phyloP scores from a whole-genome alignment of 1,284 basidiomycete species.

The Earliella scabrosa region DNA sequence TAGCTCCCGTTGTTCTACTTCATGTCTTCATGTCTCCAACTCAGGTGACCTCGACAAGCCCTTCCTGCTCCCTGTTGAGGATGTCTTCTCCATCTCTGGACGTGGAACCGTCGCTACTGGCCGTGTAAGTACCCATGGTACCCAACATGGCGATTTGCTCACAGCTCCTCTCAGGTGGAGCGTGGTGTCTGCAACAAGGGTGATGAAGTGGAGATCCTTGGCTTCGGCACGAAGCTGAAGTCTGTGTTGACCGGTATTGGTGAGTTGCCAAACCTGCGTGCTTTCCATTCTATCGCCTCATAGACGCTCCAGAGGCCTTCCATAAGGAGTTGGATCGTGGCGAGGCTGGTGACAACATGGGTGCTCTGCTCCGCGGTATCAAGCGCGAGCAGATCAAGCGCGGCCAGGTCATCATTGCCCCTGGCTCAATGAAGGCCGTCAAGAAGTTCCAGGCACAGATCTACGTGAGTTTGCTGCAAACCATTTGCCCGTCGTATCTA shows the following conservation, averaged over 20 bases:
- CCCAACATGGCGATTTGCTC: not conserved
- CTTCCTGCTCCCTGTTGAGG: constrained; percentile 97
- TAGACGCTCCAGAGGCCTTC: constrained; percentile 83
- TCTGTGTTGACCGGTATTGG: constrained; percentile 96
- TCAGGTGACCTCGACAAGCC: constrained; percentile 96
- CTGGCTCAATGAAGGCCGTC: constrained; percentile 92
- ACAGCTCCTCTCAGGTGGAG: constrained; percentile 69
- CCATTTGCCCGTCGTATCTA: too few relatives aligned
- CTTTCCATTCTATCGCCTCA: not conserved
- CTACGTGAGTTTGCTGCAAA: constrained; percentile 59
- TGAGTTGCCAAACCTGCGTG: constrained; percentile 38
- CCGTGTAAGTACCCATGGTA: constrained; percentile 55
- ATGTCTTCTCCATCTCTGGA: constrained; percentile 98
- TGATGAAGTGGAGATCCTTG: constrained; percentile 93
- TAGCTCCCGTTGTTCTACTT: not conserved
- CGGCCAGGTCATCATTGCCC: constrained; percentile 90
- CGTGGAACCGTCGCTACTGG: constrained; percentile 99
- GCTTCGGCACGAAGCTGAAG: constrained; percentile 85
- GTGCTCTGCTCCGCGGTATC: constrained; percentile 94
- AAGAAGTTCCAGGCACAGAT: constrained; percentile 95
- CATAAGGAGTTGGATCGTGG: constrained; percentile 99
- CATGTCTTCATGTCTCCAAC: not conserved
- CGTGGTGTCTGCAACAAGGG: constrained; percentile 94
- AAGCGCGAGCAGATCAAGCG: constrained; percentile 97
- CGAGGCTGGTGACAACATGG: constrained; percentile 99